A percentile compares a stretch with the other conserved stretches of the same genome.
Evolutionary conservation across 331 rosid genomes (phyloP).

Genomic region (Dryas integrifolia): DNA sequence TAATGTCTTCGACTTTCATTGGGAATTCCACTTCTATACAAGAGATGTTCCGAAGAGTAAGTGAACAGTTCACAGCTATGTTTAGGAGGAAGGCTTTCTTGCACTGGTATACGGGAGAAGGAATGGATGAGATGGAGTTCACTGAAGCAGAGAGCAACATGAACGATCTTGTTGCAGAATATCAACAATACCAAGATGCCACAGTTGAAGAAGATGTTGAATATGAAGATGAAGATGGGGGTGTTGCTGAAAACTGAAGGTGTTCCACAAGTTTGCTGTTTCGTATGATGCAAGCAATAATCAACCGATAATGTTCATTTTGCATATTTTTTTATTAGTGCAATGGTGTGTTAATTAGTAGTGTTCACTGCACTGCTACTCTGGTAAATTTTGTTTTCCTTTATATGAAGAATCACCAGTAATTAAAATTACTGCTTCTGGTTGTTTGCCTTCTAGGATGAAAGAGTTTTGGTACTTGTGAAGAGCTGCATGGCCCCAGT

Average conservation of each 20-base stretch:
- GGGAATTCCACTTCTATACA: conserved; percentile 78
- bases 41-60: conserved; percentile 71
- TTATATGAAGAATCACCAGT: neutral
- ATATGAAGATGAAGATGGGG: conserved; percentile 38
- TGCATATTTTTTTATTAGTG: neutral
- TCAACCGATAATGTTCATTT: conserved; percentile 16
- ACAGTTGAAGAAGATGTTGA: conserved; percentile 39
- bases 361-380: neutral
- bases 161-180: conserved; percentile 80
- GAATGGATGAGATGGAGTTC: conserved; percentile 80
- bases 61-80: conserved; percentile 74
- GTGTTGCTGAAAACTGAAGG: conserved; percentile 38
- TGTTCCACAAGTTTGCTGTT: conserved; percentile 29
- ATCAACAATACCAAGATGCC: conserved; percentile 78
- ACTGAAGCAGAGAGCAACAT: conserved; percentile 72
- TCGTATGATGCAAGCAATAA: conserved; percentile 30
- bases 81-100: conserved; percentile 69
- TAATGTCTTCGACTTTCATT: conserved; percentile 65
- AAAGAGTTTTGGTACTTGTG: neutral
- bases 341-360: neutral
- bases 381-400: neutral
- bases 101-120: conserved; percentile 82
- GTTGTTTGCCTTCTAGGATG: neutral
- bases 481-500: no score
- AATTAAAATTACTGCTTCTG: neutral